These are phyloP conservation scores for Solanum dulcamara DNA, from an alignment of 257 asterid species.

Conservation along the genomic window DNA sequence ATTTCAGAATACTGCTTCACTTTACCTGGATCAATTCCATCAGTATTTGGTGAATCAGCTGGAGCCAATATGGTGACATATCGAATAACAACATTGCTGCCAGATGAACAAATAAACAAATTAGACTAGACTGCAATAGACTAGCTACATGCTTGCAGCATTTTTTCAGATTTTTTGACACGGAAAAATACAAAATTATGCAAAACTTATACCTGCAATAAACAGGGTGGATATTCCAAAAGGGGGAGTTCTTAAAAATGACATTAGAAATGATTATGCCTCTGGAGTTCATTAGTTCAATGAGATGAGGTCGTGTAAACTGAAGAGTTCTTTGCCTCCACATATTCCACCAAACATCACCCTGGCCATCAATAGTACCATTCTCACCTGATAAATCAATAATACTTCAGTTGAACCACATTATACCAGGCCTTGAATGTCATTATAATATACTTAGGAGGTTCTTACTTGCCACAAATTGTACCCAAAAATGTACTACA, in stretches of 20 bases:
- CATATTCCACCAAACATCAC: conserved; percentile 94
- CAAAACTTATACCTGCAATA: conserved; percentile 61
- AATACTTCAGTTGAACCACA: background rate
- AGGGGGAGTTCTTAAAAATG: conserved; percentile 80
- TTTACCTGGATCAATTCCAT: conserved; percentile 96
- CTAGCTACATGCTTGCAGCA: background rate
- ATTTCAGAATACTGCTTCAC: background rate
- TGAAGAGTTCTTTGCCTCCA: conserved; percentile 80
- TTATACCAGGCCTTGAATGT: background rate
- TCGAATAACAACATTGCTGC: conserved; percentile 75
- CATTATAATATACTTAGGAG: background rate
- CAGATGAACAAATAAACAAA: background rate
- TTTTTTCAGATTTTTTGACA: background rate
- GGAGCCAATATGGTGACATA: conserved; percentile 91
- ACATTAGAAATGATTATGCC: conserved; percentile 63
- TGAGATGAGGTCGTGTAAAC: conserved; percentile 74
- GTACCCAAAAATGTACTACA: background rate
- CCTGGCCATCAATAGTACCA: conserved; percentile 97
- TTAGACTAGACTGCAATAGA: background rate
- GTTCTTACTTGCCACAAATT: background rate
- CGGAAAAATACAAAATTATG: background rate
- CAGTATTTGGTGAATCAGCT: conserved; percentile 90
- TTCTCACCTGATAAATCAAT: conserved; percentile 50
- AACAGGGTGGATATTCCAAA: conserved; percentile 98
- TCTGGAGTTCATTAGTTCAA: conserved; percentile 78